Base-by-base conservation (phyloP, 441 rosid species). In the Brassica hybrid region DNA sequence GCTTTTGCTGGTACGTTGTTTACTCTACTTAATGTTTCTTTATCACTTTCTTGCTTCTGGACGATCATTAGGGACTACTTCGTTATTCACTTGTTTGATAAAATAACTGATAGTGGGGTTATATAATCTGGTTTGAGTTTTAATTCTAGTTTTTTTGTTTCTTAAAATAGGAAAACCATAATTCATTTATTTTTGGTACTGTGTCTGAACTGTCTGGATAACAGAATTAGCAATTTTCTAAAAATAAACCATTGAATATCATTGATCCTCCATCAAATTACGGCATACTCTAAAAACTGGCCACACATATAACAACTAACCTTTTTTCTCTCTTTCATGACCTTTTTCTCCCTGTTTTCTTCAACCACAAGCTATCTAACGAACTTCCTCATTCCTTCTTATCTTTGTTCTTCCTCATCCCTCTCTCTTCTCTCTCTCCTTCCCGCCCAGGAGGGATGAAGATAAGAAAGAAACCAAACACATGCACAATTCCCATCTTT, bases 401-500 rank as follows among this genome's bases (percentile, higher is more conserved):
- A 65, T 71, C 80, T 70, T 75, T 71, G 25, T 80, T 75, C 57
- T 18, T 50, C 77, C 67, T 71, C 73, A 27, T 66, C 54, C 69
- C 50, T 71, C 73, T 66, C 69, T 75, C 77, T 75, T 63, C 72
- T 79, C 77, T 81, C 81, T 76, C 83, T 80, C 84, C 85, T 84
- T 79, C 78, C 81, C 83, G 13, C 74, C 83, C 82, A 86, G 95
- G 91, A 87, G 95, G 94, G 90, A 91, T 89, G 98, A 93, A 89
- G 89, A 88, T 71, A 84, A 88, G 85, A 88, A 79, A 79, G 68
- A 86, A 82, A 70, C 69, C 75, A 27, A 60, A 72, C 65, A 50
- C 21, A 41, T 2, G 12, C 34, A 54, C 52, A 61, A 56, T 23
- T 50, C 60, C 38, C 41, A 21, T 75, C 76, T 60, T 66, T 70